These are phyloP conservation scores for Pyrenopolyporus hunteri DNA, from an alignment of 495 filamentous ascomycete species.

Conservation along the genomic window DNA sequence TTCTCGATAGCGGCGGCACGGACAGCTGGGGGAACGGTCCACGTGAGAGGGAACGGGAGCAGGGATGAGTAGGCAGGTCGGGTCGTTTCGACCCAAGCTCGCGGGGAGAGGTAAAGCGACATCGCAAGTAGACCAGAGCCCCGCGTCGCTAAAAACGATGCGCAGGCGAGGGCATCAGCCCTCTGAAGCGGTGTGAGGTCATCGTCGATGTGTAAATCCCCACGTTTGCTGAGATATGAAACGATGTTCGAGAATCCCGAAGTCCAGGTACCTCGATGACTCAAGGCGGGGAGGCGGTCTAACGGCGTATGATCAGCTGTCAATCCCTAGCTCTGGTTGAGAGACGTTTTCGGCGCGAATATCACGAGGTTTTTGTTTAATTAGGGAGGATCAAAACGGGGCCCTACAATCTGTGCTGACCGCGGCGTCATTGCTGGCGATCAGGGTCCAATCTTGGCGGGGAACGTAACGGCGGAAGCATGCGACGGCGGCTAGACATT, in stretches of 20 bases:
- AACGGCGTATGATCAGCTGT: slow-evolving; percentile 27
- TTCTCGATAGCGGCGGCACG: slow-evolving; percentile 70
- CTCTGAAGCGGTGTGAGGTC: slow-evolving; percentile 69
- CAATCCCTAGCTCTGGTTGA: slow-evolving; percentile 7
- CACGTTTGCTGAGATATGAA: slow-evolving; percentile 68
- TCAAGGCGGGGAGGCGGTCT: slow-evolving; percentile 79
- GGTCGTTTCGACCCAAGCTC: slow-evolving; percentile 77
- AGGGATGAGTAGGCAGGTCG: slow-evolving; percentile 76
- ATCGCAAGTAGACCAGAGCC: slow-evolving; percentile 73
- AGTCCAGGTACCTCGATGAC: slow-evolving; percentile 67
- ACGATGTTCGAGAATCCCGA: slow-evolving; percentile 77
- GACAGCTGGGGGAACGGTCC: slow-evolving; percentile 71
- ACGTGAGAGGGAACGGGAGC: slow-evolving; percentile 82
- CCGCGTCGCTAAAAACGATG: slow-evolving; percentile 67
- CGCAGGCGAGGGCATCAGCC: slow-evolving; percentile 74
- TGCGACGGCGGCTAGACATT: slow-evolving; percentile 80
- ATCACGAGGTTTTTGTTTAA: slow-evolving; percentile 31
- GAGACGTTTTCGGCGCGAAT: slow-evolving; percentile 20
- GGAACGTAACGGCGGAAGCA: slow-evolving; percentile 67
- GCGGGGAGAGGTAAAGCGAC: slow-evolving; percentile 84
- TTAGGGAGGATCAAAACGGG: slow-evolving; percentile 22
- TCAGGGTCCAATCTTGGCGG: slow-evolving; percentile 70
- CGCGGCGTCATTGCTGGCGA: slow-evolving; percentile 76
- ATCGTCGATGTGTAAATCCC: slow-evolving; percentile 62
- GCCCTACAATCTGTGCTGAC: slow-evolving; percentile 76